Evolutionary conservation across 768 basidiomycete genomes (phyloP), one percentile per base, ranked within the genome.

Genomic region (Piloderma croceum): DNA sequence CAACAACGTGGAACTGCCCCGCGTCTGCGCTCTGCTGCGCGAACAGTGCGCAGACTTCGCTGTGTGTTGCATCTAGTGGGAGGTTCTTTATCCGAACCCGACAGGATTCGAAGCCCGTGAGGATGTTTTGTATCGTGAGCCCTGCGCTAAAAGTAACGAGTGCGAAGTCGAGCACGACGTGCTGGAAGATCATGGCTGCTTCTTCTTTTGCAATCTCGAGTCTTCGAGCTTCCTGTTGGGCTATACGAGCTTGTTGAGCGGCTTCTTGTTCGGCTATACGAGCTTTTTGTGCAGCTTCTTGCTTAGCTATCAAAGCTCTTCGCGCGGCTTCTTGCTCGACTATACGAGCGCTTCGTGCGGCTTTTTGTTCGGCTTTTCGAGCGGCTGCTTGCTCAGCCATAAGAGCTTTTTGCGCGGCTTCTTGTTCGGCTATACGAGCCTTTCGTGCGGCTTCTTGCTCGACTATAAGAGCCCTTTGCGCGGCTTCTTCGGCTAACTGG

Each of bases 41-140:
- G 41, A 79, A 69, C 7, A 79, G 56, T 0, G 61, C 58, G 5
- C 42, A 57, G 10, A 80, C 54, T 31, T 78, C 73, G 3, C 55
- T 45, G 4, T 51, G 52, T 31, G 55, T 66, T 3, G 63, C 62
- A 24, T 71, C 56, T 17, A 42, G 33, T 0, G 77, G 73, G 21
- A 81, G 59, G 41, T 70, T 69, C 37, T 58, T 62, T 34, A 81
- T 56, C 2, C 53, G 67, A 19, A 81, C 53, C 7, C 63, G 63
- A 48, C 71, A 74, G 5, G 71, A 67, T 31, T 81, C 74, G 45
- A 76, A 79, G 4, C 74, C 76, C 13, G 70, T 62, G 20, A 74
- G 52, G 22, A 77, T 45, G 23, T 60, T 52, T 27, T 56, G 56
- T 27, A 81, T 59, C n/a, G 67, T 58, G 24, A 76, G 51, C 5